These are phyloP conservation scores for Sporothrix inflata DNA, from an alignment of 2,329 filamentous ascomycete species.

Conservation along the genomic window DNA sequence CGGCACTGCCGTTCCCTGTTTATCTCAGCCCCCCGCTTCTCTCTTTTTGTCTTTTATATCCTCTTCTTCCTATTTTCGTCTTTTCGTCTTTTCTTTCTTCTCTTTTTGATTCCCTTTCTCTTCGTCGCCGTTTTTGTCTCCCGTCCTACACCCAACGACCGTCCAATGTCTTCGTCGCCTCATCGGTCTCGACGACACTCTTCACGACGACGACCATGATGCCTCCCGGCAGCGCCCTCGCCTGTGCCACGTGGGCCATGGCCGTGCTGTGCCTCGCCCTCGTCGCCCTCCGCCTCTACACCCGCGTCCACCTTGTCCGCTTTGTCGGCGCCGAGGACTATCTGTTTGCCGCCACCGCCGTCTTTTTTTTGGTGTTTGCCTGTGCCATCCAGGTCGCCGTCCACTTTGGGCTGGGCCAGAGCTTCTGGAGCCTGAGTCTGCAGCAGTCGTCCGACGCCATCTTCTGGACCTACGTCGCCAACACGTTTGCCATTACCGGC, in stretches of 20 bases:
- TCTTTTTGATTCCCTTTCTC: neutral
- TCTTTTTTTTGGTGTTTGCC: constrained; percentile 44
- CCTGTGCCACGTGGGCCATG: constrained; percentile 44
- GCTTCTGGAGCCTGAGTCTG: constrained; percentile 41
- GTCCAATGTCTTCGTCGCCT: neutral
- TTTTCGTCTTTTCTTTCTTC: neutral
- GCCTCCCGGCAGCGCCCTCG: constrained; percentile 41
- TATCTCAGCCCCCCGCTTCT: neutral
- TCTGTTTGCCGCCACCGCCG: constrained; percentile 42
- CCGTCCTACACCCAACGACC: neutral
- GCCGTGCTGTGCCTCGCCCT: constrained; percentile 41
- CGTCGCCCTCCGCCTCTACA: constrained; percentile 44
- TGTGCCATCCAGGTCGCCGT: constrained; percentile 44
- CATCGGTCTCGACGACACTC: neutral
- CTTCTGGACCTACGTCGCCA: constrained; percentile 46
- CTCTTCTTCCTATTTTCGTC: neutral
- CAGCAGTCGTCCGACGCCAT: constrained; percentile 43
- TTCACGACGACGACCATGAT: neutral
- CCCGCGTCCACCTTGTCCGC: constrained; percentile 43
- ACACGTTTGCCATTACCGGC: constrained; percentile 42
- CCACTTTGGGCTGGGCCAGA: constrained; percentile 42
- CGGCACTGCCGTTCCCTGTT: constrained; percentile 5
- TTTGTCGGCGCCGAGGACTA: constrained; percentile 45
- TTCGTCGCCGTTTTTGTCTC: neutral
- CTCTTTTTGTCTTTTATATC: neutral